Evolutionary conservation across 169 alveolate species (phyloP).

Genomic region (Cytauxzoon felis): DNA sequence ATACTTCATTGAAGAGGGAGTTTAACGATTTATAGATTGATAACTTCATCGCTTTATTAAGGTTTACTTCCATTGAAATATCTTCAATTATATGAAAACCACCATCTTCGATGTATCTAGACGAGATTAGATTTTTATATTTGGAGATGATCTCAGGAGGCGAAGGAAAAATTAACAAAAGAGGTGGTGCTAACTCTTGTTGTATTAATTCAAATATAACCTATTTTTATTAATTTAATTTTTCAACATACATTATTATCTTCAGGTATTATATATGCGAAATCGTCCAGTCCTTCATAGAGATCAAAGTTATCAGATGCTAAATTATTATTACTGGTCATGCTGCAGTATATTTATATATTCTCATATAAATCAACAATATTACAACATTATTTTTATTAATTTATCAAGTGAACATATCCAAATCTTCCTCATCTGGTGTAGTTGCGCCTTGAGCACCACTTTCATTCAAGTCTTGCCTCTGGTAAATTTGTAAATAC

Average conservation of each 20-base stretch:
- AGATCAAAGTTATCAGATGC: constrained; percentile 38
- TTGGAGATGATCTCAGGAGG: no score
- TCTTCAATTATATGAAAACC: no score
- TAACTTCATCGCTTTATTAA: no score
- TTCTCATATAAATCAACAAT: neutral
- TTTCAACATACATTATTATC: constrained; percentile 1
- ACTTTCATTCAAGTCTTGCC: constrained; percentile 13
- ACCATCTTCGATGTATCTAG: no score
- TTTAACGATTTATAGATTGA: no score
- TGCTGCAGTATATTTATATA: constrained; percentile 2
- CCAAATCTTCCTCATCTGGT: constrained; percentile 32
- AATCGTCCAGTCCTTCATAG: constrained; percentile 59
- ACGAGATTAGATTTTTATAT: no score
- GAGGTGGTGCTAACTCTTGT: no score
- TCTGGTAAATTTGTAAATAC: constrained; percentile 53
- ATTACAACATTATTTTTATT: neutral
- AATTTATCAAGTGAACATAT: constrained; percentile 30
- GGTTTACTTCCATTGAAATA: no score
- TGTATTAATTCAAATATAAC: no score
- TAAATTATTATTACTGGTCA: neutral
- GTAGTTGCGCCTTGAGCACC: constrained; percentile 12
- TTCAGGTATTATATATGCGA: constrained; percentile 1
- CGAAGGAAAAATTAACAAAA: no score
- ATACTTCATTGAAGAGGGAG: no score
- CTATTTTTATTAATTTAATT: no score